phyloP scores from a whole-genome alignment of 1,284 basidiomycete species.

The Inonotus hispidus region DNA sequence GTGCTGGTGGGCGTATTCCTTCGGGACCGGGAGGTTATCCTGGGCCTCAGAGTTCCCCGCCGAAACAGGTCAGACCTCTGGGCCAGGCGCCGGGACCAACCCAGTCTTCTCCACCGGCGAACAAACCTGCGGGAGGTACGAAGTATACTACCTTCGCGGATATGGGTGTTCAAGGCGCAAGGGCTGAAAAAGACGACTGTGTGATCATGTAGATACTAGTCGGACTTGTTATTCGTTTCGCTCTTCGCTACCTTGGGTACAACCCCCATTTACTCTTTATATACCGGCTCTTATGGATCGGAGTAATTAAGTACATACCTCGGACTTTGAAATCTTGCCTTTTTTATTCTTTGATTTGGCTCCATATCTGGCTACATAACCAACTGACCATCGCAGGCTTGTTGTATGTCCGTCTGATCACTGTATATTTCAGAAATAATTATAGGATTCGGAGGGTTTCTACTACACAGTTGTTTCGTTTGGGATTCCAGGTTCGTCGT shows the following conservation, averaged over 20 bases:
- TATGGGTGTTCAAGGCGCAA: slow-evolving; percentile 80
- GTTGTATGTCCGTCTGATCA: neutral
- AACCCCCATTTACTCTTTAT: neutral
- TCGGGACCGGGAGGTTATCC: slow-evolving; percentile 5
- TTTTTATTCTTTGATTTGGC: neutral
- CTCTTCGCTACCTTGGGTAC: neutral
- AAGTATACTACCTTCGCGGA: slow-evolving; percentile 84
- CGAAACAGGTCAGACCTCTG: neutral
- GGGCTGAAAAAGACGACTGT: slow-evolving; percentile 76
- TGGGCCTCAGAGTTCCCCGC: neutral
- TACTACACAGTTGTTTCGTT: neutral
- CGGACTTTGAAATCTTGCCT: neutral
- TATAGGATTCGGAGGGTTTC: neutral
- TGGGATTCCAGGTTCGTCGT: too few relatives aligned
- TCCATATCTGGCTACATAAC: neutral
- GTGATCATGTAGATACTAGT: slow-evolving; percentile 58
- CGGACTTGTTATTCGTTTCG: neutral
- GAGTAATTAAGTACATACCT: neutral
- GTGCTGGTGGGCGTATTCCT: slow-evolving; percentile 1
- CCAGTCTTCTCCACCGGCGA: slow-evolving; percentile 10
- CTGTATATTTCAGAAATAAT: neutral
- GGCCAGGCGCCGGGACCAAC: neutral
- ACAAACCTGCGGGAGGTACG: slow-evolving; percentile 22
- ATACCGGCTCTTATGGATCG: neutral
- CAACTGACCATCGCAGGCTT: neutral